phyloP scores from a whole-genome alignment of 495 filamentous ascomycete species.

The Trichocladium uniseriatum region DNA sequence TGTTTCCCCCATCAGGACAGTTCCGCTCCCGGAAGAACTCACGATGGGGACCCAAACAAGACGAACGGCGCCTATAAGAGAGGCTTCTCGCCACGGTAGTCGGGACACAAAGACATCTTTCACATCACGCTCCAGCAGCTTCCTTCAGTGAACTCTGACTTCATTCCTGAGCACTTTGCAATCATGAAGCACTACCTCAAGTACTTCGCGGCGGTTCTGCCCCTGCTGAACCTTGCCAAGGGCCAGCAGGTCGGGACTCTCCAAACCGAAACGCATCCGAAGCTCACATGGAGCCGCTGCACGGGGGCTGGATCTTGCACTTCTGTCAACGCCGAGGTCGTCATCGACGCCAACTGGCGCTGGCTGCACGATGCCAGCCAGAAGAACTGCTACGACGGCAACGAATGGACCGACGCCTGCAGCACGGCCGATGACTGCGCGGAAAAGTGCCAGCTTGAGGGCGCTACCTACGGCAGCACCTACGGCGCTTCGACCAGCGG shows the following conservation, averaged over 20 bases:
- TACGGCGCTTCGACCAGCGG: constrained; percentile 42
- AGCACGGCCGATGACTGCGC: constrained; percentile 36
- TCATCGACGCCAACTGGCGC: constrained; percentile 47
- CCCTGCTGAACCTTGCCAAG: constrained; percentile 21
- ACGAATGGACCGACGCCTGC: constrained; percentile 41
- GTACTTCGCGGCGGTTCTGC: constrained; percentile 26
- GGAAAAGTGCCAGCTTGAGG: constrained; percentile 39
- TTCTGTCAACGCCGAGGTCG: constrained; percentile 34
- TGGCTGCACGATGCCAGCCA: constrained; percentile 36
- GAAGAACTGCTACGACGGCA: constrained; percentile 45
- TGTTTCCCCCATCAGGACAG: no score
- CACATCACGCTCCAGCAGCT: background rate
- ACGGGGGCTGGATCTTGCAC: constrained; percentile 42
- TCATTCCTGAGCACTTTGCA: background rate
- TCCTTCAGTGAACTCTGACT: background rate
- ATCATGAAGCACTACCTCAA: constrained; percentile 24
- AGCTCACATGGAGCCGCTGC: constrained; percentile 51
- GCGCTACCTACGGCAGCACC: constrained; percentile 39
- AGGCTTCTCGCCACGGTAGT: no score
- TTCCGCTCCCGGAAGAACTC: background rate
- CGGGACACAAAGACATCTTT: background rate
- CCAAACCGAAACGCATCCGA: constrained; percentile 49
- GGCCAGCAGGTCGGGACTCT: constrained; percentile 49
- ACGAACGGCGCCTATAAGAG: no score
- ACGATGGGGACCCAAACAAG: background rate